Evolutionary conservation across 2,329 filamentous ascomycete species (phyloP).

Genomic region (Colletotrichum cordylinicola): DNA sequence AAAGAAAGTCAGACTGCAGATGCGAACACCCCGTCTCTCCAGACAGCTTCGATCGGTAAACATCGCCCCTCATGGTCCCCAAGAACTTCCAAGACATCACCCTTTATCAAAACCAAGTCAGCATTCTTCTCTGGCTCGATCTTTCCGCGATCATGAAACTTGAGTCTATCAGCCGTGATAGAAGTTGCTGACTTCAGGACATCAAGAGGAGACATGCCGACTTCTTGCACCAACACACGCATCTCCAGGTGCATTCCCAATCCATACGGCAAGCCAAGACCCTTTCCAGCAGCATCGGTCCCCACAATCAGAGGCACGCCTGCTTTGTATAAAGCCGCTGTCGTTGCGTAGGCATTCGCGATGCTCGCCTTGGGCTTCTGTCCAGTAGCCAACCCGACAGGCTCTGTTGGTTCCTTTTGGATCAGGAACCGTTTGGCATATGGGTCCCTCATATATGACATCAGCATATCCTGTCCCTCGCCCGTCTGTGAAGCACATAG

Average conservation of each 20-base stretch:
- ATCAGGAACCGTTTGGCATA: neutral
- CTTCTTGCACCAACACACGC: conserved; percentile 21
- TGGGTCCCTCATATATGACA: conserved; percentile 24
- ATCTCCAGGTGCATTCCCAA: conserved; percentile 21
- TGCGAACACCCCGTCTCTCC: conserved; percentile 17
- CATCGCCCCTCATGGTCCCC: neutral
- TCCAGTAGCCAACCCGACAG: neutral
- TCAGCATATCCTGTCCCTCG: conserved; percentile 25
- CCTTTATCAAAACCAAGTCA: conserved; percentile 22
- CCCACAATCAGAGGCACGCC: conserved; percentile 22
- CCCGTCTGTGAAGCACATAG: conserved; percentile 27
- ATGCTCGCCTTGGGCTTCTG: neutral
- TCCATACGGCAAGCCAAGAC: conserved; percentile 18
- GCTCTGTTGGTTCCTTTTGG: neutral
- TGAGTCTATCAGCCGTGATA: conserved; percentile 14
- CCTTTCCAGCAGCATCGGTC: conserved; percentile 20
- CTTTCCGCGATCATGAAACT: conserved; percentile 12
- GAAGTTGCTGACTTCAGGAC: conserved; percentile 23
- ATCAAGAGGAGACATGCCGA: conserved; percentile 16
- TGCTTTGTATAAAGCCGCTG: conserved; percentile 13
- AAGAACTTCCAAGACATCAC: conserved; percentile 9
- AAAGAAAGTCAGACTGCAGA: neutral
- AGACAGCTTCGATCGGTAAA: conserved; percentile 18
- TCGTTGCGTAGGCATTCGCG: conserved; percentile 21
- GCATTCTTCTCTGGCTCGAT: conserved; percentile 18